Evolutionary conservation across 2,329 filamentous ascomycete genomes (phyloP), one percentile per base, ranked within the genome.

Genomic region (Chrysoporthe cubensis): DNA sequence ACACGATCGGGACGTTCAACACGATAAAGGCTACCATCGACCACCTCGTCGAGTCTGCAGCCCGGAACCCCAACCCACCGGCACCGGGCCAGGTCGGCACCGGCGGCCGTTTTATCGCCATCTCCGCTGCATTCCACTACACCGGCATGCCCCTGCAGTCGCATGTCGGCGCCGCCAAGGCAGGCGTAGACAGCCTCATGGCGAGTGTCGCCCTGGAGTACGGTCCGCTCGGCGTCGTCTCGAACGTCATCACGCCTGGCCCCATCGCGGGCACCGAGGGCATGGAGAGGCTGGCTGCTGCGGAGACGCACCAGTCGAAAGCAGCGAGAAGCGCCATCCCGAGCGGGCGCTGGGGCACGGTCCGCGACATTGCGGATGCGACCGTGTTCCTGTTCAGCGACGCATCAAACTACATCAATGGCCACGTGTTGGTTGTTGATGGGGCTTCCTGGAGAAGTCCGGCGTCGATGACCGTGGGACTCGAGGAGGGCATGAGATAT

Each of bases 101-200:
- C 0, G 91, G 92, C 60, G 94, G 94, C 11, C 89, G 94, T 67
- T 94, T 98, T 75, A 87, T 97, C 74, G 97, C 94, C 78, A 87
- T 98, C 70, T 96, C 91, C 57, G 95, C 94, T 4, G 94, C 93
- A 1, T 91, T 98, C 74, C 95, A 98, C 81, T 97, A 95, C 81
- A 91, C 91, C 0, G 94, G 93, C 48, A 88, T 90, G 79, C 91
- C 94, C 0, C 83, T 97, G 72, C 96, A 98, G 78, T 87, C 91
- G 1, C 95, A 98, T 79, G 94, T 95, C n/a, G 85, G 90, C 2
- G 94, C 94, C 1, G 95, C 96, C 67, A 99, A 99, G 81, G 92
- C 95, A 0, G 92, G 91, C 18, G 89, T 99, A 13, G 95, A 99
- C 79, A 90, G 93, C 1, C 87, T 99, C 75, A 90, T 92, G 68